Percentiles rank a stretch among this genome's conserved stretches.
These are phyloP conservation scores for Coemansia sp. DNA, from an alignment of 192 early-diverging fungal genomes.

Conservation along the genomic window DNA sequence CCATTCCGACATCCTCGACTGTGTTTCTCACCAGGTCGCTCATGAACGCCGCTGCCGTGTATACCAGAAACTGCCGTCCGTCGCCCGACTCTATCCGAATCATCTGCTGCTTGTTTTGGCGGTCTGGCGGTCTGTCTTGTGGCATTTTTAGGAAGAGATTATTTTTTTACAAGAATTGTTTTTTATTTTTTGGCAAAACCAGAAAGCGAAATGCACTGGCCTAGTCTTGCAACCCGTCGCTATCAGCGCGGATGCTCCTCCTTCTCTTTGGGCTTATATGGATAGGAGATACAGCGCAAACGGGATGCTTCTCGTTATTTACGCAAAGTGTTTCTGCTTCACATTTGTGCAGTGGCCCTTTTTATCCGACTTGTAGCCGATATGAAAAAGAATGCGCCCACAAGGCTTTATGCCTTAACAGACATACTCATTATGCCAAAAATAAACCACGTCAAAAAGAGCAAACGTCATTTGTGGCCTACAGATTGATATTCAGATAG, in stretches of 20 bases:
- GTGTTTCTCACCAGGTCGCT: slow-evolving; percentile 74
- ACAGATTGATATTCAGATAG: slow-evolving; percentile 86
- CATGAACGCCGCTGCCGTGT: slow-evolving; percentile 62
- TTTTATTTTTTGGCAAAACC: too few relatives aligned
- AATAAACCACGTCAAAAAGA: not conserved
- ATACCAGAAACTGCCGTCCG: slow-evolving; percentile 60
- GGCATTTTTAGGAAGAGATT: not conserved
- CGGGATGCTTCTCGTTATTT: not conserved
- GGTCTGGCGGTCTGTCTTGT: not conserved
- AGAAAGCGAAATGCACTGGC: too few relatives aligned
- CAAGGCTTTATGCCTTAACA: too few relatives aligned
- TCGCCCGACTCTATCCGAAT: slow-evolving; percentile 66
- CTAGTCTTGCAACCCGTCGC: too few relatives aligned
- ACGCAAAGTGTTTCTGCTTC: not conserved
- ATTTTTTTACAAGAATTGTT: too few relatives aligned
- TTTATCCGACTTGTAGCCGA: not conserved
- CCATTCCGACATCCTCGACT: slow-evolving; percentile 68
- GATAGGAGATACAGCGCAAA: not conserved
- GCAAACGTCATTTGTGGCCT: not conserved
- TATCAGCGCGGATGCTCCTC: too few relatives aligned
- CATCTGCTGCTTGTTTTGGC: slow-evolving; percentile 4
- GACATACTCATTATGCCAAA: not conserved
- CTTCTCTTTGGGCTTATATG: too few relatives aligned
- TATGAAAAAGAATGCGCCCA: not conserved
- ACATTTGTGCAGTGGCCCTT: not conserved